Base-by-base conservation (phyloP, 2,329 filamentous ascomycete species). In the Hypoxylon sp. region DNA sequence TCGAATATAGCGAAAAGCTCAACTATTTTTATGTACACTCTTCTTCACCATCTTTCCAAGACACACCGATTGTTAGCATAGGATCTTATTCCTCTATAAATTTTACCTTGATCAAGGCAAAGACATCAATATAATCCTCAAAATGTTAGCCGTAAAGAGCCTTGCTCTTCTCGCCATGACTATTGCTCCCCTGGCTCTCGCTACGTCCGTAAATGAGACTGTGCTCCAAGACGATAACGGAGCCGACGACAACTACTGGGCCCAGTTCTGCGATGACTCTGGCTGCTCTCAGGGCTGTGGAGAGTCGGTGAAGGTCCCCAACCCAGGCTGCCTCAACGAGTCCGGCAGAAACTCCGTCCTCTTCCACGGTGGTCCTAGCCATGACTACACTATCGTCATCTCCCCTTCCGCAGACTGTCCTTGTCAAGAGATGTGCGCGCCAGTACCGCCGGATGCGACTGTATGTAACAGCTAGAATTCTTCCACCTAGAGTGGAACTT, bases 311-410 rank as follows among this genome's bases (percentile, higher is more conserved):
- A 13, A 17, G 14, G 47, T 59, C 14, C 39, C 56, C 29, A 33
- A 59, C 56, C 46, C 56, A 1, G 56, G 56, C 22, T 59, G 56
- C 35, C 56, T 59, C n/a, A 51, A 51, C 56, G 46, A 59, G 35
- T 19, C 11, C n/a, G 56, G 56, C 22, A 46, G 56, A 24, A 59
- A 51, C 14, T 51, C 46, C 9, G 44, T 59, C 14, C 46, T 31
- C 5, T 59, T 59, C 46, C 56, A 59, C 46, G 56, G 56, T 3
- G 8, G n/a, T 17, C 19, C 26, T 1, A 35, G 33, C n/a, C 22
- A 26, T 29, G 46, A 44, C 46, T 59, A 59, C 31, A 22, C 56
- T 8, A 9, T 59, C 10, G 56, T 59, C 6, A 35, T 42, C 46
- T 59, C 56, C 24, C 47, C 56, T n/a, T 19, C 9, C 5, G 33